Base-by-base conservation (phyloP, 2,329 filamentous ascomycete genomes). In the Penicillium crustosum region DNA sequence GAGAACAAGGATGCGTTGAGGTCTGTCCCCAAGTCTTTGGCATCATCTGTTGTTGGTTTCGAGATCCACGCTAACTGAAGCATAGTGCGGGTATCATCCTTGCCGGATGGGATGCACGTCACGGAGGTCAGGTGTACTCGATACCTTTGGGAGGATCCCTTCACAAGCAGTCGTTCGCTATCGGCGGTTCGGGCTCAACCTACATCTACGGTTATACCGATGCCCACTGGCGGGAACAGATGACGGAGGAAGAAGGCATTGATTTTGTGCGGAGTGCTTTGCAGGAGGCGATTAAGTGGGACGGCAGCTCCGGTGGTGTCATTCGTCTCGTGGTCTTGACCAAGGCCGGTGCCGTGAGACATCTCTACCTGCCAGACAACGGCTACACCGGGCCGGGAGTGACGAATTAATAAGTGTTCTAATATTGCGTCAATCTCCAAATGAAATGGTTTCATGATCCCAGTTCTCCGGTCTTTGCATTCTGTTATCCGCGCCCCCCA, bases 121-220 rank as follows among this genome's bases (percentile, higher is more conserved):
- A 97, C 76, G 94, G 94, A 66, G 94, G 94, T 49, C 93, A 97
- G 76, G 93, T 99, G 63, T 99, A 97, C 82, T 94, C 91, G 70
- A 97, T 99, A 75, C 94, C 94, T 3, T 84, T 97, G 41, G 94
- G 94, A 68, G 94, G 94, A 56, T 97, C 94, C 50, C 86, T 99
- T 68, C 94, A 99, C 86, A 97, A 97, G 83, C 93, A 97, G 76
- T 76, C 93, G 19, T 99, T 97, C 73, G 87, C 94, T 43, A 99
- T 99, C 71, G 93, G 92, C 67, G 94, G 94, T 45, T 97, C 93
- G 21, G 94, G 94, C 42, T 97, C 93, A 68, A 97, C 94, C 61
- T 99, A 99, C 82, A 99, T 99, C 78, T 99, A 97, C 82, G 94
- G 94, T 69, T 97, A 96, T 83, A 97, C 93, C 75, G 93, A 99